These are phyloP conservation scores for Pterula multifida DNA, from an alignment of 1,284 basidiomycete genomes.

Conservation along the genomic window DNA sequence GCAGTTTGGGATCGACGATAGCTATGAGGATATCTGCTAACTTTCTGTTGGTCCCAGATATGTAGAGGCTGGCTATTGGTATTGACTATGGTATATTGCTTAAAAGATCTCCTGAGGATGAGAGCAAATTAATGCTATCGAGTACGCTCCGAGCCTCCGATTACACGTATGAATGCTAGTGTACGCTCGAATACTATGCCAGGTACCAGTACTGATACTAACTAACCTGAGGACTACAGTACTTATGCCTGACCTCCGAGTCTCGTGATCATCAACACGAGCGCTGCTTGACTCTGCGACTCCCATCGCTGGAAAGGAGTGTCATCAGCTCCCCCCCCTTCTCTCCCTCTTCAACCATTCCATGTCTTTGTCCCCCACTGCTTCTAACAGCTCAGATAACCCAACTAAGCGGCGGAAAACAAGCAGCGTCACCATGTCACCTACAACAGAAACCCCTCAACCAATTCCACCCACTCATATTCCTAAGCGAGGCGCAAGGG, in stretches of 20 bases:
- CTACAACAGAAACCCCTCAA: slow-evolving; percentile 8
- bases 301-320: neutral
- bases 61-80: no score
- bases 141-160: no score
- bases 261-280: slow-evolving; percentile 1
- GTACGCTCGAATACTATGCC: no score
- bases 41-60: no score
- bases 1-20: slow-evolving; percentile 54
- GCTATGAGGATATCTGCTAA: slow-evolving; percentile 63
- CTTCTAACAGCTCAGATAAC: slow-evolving; percentile 28
- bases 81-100: no score
- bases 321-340: neutral
- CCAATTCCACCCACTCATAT: slow-evolving; percentile 34
- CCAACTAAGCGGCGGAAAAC: slow-evolving; percentile 26
- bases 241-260: neutral
- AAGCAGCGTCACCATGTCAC: slow-evolving; percentile 17
- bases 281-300: neutral
- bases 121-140: no score
- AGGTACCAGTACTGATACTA: no score
- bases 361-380: slow-evolving; percentile 28
- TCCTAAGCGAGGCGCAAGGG: slow-evolving; percentile 68
- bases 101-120: no score
- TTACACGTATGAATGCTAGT: no score
- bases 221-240: no score
- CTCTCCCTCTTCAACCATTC: slow-evolving; percentile 20